A percentile compares a stretch with the other conserved stretches of the same genome.
phyloP scores from a whole-genome alignment of 306 rosid genomes.

The Sphenostylis stenocarpa region DNA sequence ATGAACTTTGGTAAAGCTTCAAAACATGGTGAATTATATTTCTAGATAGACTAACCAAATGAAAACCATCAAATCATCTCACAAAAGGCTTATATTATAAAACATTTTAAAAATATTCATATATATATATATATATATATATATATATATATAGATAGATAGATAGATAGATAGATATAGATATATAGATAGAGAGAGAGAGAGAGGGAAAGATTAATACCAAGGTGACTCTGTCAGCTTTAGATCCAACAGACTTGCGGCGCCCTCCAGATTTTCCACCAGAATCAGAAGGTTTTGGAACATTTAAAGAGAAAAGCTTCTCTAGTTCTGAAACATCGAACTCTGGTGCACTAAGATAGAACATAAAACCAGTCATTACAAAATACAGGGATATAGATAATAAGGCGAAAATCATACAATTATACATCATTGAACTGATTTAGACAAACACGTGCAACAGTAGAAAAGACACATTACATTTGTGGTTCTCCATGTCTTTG shows the following conservation, averaged over 20 bases:
- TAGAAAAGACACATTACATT: conserved; percentile 52
- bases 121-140: too few relatives aligned
- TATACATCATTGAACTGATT: conserved; percentile 15
- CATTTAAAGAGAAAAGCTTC: conserved; percentile 83
- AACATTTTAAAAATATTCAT: background rate
- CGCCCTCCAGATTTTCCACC: conserved; percentile 74
- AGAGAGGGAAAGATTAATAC: conserved; percentile 50
- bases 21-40: conserved; percentile 23
- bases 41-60: conserved; percentile 3
- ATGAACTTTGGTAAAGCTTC: conserved; percentile 12
- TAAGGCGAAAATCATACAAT: background rate
- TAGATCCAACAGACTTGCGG: conserved; percentile 79
- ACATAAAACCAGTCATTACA: conserved; percentile 35
- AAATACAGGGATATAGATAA: conserved; percentile 28
- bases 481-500: conserved; percentile 84
- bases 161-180: too few relatives aligned
- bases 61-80: conserved; percentile 22
- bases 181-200: too few relatives aligned
- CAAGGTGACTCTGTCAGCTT: conserved; percentile 84
- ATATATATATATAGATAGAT: too few relatives aligned
- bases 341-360: conserved; percentile 74
- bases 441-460: conserved; percentile 19
- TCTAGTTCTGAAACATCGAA: conserved; percentile 95
- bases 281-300: conserved; percentile 79
- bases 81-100: conserved; percentile 13